A percentile compares a stretch with the other conserved stretches of the same genome.
Conservation (phyloP, 495 filamentous ascomycete genomes). For the Parachaetomium inaequale region DNA sequence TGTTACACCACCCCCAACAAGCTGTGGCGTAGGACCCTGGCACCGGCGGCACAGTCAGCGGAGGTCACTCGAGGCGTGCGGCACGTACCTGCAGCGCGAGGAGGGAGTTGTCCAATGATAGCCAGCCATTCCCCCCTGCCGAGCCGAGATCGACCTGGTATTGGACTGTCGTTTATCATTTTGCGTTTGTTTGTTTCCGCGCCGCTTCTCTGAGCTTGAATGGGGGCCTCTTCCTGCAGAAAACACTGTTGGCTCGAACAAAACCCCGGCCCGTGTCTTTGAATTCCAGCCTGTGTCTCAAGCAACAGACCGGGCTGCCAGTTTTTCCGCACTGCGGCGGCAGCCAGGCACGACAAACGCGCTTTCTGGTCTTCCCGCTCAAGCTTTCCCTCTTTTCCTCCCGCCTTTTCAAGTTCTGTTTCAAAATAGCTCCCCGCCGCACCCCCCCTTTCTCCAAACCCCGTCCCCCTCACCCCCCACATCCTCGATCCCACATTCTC, state of each 20-base stretch:
- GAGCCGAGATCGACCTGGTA: neutral
- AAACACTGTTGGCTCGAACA: neutral
- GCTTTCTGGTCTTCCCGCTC: no score
- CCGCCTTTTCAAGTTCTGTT: neutral
- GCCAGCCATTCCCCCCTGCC: neutral
- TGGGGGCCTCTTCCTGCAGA: no score
- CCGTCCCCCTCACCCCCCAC: neutral
- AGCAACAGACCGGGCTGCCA: no score
- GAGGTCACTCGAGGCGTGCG: no score
- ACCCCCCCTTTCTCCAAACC: neutral
- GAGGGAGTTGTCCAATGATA: neutral
- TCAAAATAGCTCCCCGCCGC: neutral
- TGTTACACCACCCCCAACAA: no score
- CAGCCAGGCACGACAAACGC: neutral
- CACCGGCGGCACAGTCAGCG: neutral
- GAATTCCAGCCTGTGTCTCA: no score
- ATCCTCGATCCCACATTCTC: neutral
- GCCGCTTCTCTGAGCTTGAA: no score
- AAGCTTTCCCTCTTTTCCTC: neutral
- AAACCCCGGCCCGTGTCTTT: neutral
- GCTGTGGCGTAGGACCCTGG: no score
- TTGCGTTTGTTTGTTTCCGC: neutral
- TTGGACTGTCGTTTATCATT: neutral
- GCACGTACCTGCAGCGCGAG: neutral
- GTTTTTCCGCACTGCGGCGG: no score